phyloP scores from a whole-genome alignment of 257 asterid species.

The Misopates orontium region DNA sequence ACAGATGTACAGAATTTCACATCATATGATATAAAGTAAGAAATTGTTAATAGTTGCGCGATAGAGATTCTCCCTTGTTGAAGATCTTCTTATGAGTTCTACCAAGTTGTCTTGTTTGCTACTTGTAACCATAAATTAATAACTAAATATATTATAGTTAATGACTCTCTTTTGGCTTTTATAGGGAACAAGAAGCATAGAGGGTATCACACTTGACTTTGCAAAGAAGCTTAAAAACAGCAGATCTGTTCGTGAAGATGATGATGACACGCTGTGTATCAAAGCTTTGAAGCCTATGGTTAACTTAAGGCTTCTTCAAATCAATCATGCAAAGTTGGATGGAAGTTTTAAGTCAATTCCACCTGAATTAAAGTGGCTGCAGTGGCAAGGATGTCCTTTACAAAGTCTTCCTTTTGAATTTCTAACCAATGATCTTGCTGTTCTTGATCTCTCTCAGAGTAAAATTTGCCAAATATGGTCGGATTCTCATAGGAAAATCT shows the following conservation, averaged over 20 bases:
- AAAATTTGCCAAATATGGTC: constrained; percentile 24
- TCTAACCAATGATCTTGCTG: constrained; percentile 30
- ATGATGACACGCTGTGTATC: constrained; percentile 18
- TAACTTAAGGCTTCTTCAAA: constrained; percentile 35
- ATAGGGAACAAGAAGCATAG: constrained; percentile 36
- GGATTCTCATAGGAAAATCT: constrained; percentile 25
- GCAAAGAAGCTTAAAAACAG: constrained; percentile 11
- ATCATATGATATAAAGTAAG: too few species aligned
- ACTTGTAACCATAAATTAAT: too few species aligned
- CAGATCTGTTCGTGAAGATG: constrained; percentile 14
- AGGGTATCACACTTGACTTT: constrained; percentile 37
- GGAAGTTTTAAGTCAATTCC: constrained; percentile 36
- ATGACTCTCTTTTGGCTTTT: constrained; percentile 10
- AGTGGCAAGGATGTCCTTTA: constrained; percentile 34
- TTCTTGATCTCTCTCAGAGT: constrained; percentile 38
- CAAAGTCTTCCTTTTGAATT: constrained; percentile 24
- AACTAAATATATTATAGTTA: neutral
- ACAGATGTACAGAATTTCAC: too few species aligned
- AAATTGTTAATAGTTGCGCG: too few species aligned
- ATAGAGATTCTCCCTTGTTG: too few species aligned
- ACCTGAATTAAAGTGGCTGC: constrained; percentile 35
- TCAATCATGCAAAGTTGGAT: constrained; percentile 32
- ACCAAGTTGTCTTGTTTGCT: too few species aligned
- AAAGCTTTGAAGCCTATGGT: constrained; percentile 30
- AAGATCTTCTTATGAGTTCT: too few species aligned